Percentiles rank a stretch among this genome's conserved stretches.
phyloP scores from a whole-genome alignment of 352 stramenopile genomes.

The Sclerospora graminicola region DNA sequence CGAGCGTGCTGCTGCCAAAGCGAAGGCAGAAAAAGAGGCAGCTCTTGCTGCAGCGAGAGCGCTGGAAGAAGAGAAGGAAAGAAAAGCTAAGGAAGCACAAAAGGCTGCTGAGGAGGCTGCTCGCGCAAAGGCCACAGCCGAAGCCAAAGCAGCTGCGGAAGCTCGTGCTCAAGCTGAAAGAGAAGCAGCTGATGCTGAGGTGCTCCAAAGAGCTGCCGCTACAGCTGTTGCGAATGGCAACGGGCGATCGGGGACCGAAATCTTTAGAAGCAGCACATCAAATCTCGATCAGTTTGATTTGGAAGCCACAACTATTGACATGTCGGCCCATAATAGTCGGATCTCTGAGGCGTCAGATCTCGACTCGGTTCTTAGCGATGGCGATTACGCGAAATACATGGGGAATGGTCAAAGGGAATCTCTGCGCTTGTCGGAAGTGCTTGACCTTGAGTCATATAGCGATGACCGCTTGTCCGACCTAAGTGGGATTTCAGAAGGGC shows the following conservation, averaged over 20 bases:
- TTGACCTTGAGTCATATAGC: slow-evolving; percentile 55
- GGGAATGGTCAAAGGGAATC: slow-evolving; percentile 43
- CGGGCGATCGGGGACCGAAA: slow-evolving; percentile 17
- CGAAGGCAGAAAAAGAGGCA: slow-evolving; percentile 40
- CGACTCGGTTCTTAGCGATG: slow-evolving; percentile 44
- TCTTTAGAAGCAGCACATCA: slow-evolving; percentile 22
- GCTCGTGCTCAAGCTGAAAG: slow-evolving; percentile 18
- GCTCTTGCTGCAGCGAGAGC: slow-evolving; percentile 35
- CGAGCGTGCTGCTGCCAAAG: slow-evolving; percentile 31
- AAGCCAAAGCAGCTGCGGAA: slow-evolving; percentile 15
- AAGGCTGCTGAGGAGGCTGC: slow-evolving; percentile 32
- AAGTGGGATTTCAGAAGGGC: slow-evolving; percentile 44
- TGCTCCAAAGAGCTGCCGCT: slow-evolving; percentile 16
- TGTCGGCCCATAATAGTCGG: slow-evolving; percentile 30
- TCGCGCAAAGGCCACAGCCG: slow-evolving; percentile 21
- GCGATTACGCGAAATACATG: slow-evolving; percentile 51
- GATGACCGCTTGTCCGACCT: slow-evolving; percentile 44
- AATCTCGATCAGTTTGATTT: slow-evolving; percentile 71
- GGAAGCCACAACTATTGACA: slow-evolving; percentile 26
- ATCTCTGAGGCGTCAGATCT: slow-evolving; percentile 62
- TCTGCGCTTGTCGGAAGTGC: slow-evolving; percentile 63
- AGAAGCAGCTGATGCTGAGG: slow-evolving; percentile 22
- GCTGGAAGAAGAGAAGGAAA: slow-evolving; percentile 36
- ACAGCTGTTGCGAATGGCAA: slow-evolving; percentile 22
- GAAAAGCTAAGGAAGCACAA: slow-evolving; percentile 22